Evolutionary conservation across 202 grass and related monocot genomes (phyloP).

Genomic region (Zizania palustris): DNA sequence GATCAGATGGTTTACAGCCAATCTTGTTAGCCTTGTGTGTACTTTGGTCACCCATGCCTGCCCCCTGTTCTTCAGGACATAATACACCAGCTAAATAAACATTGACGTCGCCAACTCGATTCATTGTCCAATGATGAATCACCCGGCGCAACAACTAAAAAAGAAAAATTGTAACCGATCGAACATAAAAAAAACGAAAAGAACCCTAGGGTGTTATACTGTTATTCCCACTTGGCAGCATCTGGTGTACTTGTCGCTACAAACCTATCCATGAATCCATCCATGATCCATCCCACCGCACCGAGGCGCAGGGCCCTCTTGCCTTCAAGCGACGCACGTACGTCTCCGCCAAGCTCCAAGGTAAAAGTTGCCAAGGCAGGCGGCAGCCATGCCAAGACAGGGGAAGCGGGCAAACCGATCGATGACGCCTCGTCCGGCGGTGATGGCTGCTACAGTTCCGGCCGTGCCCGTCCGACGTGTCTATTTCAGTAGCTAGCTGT

Average conservation of each 20-base stretch:
- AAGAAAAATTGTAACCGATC: background rate
- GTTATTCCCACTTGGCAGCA: slow-evolving; percentile 14
- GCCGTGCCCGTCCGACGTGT: slow-evolving; percentile 43
- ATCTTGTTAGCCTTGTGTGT: background rate
- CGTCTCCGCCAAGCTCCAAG: slow-evolving; percentile 3
- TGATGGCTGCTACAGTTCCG: slow-evolving; percentile 47
- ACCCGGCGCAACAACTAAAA: background rate
- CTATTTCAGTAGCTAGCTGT: background rate
- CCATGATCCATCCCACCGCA: background rate
- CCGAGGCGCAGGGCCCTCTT: slow-evolving; percentile 3
- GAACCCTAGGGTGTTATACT: slow-evolving; percentile 16
- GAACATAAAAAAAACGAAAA: background rate
- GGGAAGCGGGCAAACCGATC: slow-evolving; percentile 2
- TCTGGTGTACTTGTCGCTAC: slow-evolving; percentile 33
- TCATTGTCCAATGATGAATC: background rate
- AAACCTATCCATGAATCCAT: background rate
- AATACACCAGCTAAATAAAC: background rate
- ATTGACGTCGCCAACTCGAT: background rate
- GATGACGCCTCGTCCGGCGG: background rate
- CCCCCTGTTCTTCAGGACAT: background rate
- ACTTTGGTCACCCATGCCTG: slow-evolving; percentile 14
- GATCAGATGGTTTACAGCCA: background rate
- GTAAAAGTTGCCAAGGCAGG: slow-evolving; percentile 17
- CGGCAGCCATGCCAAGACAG: slow-evolving; percentile 21
- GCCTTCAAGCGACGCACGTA: background rate